A percentile compares a stretch with the other conserved stretches of the same genome.
Evolutionary conservation across 2,329 filamentous ascomycete genomes (phyloP).

Genomic region (Claviceps sp.): DNA sequence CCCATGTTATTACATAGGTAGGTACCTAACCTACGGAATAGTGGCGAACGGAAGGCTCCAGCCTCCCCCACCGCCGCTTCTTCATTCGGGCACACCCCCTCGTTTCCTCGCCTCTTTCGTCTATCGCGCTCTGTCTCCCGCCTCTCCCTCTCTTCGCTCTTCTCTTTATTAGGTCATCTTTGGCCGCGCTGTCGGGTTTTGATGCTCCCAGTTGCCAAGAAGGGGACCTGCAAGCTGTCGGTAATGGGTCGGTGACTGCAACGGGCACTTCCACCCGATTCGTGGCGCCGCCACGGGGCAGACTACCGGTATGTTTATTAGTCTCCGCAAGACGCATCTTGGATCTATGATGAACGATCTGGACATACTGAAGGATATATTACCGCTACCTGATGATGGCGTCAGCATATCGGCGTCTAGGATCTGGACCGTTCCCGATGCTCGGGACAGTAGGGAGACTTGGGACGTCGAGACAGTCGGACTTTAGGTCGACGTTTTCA

Average conservation of each 20-base stretch:
- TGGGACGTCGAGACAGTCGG: too few species aligned
- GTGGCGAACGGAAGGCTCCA: too few species aligned
- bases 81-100: background rate
- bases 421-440: too few species aligned
- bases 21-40: too few species aligned
- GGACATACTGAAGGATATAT: background rate
- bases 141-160: background rate
- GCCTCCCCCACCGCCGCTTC: background rate
- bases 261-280: background rate
- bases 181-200: background rate
- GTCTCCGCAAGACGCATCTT: too few species aligned
- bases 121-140: background rate
- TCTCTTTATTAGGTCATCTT: background rate
- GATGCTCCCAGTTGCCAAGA: background rate
- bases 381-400: background rate
- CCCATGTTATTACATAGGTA: too few species aligned
- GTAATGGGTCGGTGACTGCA: conserved; percentile 4
- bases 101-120: background rate
- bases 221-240: conserved; percentile 3
- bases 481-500: background rate
- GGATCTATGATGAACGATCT: too few species aligned
- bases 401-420: too few species aligned
- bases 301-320: too few species aligned
- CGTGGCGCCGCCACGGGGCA: background rate
- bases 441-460: too few species aligned